These are phyloP conservation scores for Botrytis elliptica DNA, from an alignment of 2,329 filamentous ascomycete species.

Conservation along the genomic window DNA sequence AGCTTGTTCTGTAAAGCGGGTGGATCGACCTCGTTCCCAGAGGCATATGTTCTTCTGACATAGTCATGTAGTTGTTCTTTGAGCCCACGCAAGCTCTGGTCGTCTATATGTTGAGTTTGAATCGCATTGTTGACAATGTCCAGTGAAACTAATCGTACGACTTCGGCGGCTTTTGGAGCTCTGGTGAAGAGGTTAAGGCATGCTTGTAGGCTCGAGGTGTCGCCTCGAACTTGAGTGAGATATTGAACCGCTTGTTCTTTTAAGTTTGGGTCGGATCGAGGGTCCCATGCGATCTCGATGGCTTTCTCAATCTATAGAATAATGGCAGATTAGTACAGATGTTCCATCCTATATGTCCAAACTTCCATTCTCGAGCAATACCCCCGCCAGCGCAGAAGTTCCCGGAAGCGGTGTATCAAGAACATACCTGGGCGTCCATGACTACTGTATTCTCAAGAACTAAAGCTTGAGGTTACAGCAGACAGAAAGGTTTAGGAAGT, in stretches of 20 bases:
- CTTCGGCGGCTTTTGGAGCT: conserved; percentile 71
- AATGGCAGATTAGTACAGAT: conserved; percentile 24
- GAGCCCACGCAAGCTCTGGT: conserved; percentile 68
- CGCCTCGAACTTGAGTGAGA: conserved; percentile 72
- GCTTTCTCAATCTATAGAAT: conserved; percentile 79
- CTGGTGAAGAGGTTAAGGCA: conserved; percentile 84
- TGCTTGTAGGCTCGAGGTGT: conserved; percentile 86
- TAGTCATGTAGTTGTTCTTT: conserved; percentile 82
- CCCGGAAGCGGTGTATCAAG: conserved; percentile 21
- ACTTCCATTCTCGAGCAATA: neutral
- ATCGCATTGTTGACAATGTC: conserved; percentile 93
- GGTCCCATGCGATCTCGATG: conserved; percentile 90
- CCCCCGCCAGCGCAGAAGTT: neutral
- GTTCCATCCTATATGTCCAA: neutral
- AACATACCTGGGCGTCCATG: conserved; percentile 39
- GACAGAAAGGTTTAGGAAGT: conserved; percentile 7
- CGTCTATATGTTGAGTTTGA: conserved; percentile 73
- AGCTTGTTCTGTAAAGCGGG: conserved; percentile 90
- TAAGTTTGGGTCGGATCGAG: conserved; percentile 69
- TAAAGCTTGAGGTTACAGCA: conserved; percentile 21
- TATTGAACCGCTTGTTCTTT: conserved; percentile 83
- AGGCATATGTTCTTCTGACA: conserved; percentile 71
- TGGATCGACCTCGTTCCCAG: conserved; percentile 61
- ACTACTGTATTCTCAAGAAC: conserved; percentile 23
- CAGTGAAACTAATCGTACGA: conserved; percentile 83